These are phyloP conservation scores for Vaccinium macrocarpon DNA, from an alignment of 148 eudicot genomes.

Conservation along the genomic window DNA sequence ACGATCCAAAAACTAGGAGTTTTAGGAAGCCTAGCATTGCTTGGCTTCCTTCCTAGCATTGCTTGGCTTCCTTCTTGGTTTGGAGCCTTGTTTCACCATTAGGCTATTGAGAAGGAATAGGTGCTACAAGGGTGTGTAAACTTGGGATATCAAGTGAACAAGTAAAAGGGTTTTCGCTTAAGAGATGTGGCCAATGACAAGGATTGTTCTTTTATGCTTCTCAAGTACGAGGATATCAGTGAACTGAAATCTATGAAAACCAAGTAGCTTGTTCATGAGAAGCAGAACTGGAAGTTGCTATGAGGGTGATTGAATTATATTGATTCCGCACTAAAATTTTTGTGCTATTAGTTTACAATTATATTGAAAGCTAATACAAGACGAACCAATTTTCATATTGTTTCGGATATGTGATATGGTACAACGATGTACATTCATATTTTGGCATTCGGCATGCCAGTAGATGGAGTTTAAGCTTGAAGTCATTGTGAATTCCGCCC, in stretches of 20 bases:
- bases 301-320: neutral
- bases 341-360: neutral
- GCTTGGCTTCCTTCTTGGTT: slow-evolving; percentile 6
- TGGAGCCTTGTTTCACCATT: neutral
- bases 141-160: neutral
- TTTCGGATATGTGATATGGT: no score
- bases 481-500: no score
- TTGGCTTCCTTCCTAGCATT: neutral
- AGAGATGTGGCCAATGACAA: neutral
- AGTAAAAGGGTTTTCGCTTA: neutral
- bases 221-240: neutral
- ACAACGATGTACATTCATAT: no score
- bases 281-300: neutral
- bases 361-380: neutral
- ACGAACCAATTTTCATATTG: neutral
- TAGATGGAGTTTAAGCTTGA: no score
- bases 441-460: no score
- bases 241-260: no score
- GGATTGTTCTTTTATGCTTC: neutral
- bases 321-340: neutral
- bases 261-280: neutral
- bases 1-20: neutral
- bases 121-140: neutral
- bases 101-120: neutral
- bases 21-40: neutral